These are phyloP conservation scores for Trametes cingulata DNA, from an alignment of 768 basidiomycete species.

Conservation along the genomic window DNA sequence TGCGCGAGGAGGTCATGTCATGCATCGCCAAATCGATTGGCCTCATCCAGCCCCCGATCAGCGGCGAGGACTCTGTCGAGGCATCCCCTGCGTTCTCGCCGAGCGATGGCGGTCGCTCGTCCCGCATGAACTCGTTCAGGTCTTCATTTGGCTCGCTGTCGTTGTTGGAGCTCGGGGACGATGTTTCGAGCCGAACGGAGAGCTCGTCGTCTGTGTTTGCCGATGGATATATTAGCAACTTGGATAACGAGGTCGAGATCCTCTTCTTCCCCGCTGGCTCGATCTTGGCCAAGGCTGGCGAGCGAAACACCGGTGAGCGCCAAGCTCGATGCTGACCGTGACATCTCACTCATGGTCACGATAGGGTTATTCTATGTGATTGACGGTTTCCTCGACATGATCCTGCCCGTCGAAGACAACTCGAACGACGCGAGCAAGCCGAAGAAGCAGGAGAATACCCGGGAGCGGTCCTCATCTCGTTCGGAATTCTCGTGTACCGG, in stretches of 20 bases:
- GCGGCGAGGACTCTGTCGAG: slow-evolving; percentile 63
- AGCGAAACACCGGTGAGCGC: slow-evolving; percentile 73
- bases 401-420: slow-evolving; percentile 55
- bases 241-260: slow-evolving; percentile 97
- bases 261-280: slow-evolving; percentile 88
- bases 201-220: slow-evolving; percentile 52
- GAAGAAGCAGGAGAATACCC: slow-evolving; percentile 4
- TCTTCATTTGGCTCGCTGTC: slow-evolving; percentile 78
- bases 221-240: slow-evolving; percentile 68
- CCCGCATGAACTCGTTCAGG: slow-evolving; percentile 41
- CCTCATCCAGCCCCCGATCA: slow-evolving; percentile 81
- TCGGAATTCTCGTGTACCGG: slow-evolving; percentile 12
- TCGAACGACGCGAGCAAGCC: slow-evolving; percentile 1
- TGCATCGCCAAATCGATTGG: slow-evolving; percentile 98
- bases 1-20: slow-evolving; percentile 96
- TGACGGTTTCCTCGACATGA: slow-evolving; percentile 93
- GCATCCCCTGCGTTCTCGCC: slow-evolving; percentile 65
- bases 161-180: slow-evolving; percentile 69
- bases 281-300: slow-evolving; percentile 84
- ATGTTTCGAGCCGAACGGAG: slow-evolving; percentile 63
- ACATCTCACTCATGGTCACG: neutral
- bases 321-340: neutral
- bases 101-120: slow-evolving; percentile 39
- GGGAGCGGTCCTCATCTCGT: slow-evolving; percentile 5
- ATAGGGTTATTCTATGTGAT: slow-evolving; percentile 90